Evolutionary conservation across 2,329 filamentous ascomycete genomes (phyloP).

Genomic region (Colletotrichum lini): DNA sequence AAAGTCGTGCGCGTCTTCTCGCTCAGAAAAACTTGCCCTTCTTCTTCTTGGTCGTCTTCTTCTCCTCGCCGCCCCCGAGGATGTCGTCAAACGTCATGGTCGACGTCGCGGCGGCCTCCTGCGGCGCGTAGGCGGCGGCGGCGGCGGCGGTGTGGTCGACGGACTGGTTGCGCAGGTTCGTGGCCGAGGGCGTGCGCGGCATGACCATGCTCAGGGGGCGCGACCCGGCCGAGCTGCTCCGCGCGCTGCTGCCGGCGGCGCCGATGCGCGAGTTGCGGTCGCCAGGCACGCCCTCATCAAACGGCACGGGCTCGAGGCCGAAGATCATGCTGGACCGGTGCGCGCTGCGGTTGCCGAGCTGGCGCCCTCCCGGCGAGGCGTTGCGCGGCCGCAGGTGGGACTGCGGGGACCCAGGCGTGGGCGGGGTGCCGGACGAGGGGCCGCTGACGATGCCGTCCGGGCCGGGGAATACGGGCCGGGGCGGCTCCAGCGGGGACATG

Average conservation of each 20-base stretch:
- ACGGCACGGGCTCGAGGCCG: slow-evolving; percentile 57
- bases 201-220: slow-evolving; percentile 39
- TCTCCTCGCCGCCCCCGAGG: slow-evolving; percentile 52
- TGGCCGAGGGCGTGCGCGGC: slow-evolving; percentile 52
- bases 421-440: slow-evolving; percentile 47
- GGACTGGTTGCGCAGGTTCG: slow-evolving; percentile 50
- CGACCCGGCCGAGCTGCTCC: slow-evolving; percentile 45
- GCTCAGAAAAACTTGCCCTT: slow-evolving; percentile 58
- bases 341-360: slow-evolving; percentile 48
- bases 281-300: slow-evolving; percentile 40
- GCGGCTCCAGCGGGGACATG: slow-evolving; percentile 57
- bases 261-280: slow-evolving; percentile 40
- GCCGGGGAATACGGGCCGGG: slow-evolving; percentile 53
- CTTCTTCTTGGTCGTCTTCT: slow-evolving; percentile 55
- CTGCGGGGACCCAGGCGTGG: slow-evolving; percentile 50
- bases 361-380: slow-evolving; percentile 53
- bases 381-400: slow-evolving; percentile 55
- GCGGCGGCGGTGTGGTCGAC: slow-evolving; percentile 43
- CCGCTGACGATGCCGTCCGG: slow-evolving; percentile 48
- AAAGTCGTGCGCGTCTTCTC: not conserved
- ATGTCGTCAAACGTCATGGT: slow-evolving; percentile 66
- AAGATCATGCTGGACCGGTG: slow-evolving; percentile 60
- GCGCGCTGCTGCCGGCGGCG: slow-evolving; percentile 46
- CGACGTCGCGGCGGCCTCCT: slow-evolving; percentile 46
- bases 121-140: no score